A percentile compares a stretch with the other conserved stretches of the same genome.
phyloP scores from a whole-genome alignment of 495 filamentous ascomycete genomes.

The Aspergillus cristatus region DNA sequence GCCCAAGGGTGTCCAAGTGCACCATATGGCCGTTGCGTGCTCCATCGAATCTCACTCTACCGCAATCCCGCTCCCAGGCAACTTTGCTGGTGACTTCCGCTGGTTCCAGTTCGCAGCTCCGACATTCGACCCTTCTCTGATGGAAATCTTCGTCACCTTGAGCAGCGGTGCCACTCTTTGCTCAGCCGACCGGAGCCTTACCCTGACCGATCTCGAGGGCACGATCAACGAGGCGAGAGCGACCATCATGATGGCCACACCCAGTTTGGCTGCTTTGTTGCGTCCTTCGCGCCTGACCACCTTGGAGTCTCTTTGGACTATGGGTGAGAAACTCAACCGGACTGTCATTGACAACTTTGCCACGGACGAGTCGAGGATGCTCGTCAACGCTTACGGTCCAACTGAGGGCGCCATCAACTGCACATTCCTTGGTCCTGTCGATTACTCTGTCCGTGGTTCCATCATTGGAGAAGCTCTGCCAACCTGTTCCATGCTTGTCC shows the following conservation, averaged over 20 bases:
- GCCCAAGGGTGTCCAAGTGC: constrained; percentile 73
- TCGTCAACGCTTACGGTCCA: constrained; percentile 27
- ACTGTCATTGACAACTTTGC: constrained; percentile 20
- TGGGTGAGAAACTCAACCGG: constrained; percentile 23
- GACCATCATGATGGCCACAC: constrained; percentile 22
- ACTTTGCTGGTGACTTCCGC: constrained; percentile 53
- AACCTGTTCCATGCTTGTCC: constrained; percentile 19
- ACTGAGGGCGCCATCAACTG: constrained; percentile 27
- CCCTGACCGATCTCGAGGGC: constrained; percentile 15
- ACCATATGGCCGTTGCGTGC: constrained; percentile 63
- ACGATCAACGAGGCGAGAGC: constrained; percentile 18
- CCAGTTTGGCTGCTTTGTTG: constrained; percentile 21
- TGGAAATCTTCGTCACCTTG: constrained; percentile 76
- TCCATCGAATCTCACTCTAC: constrained; percentile 57
- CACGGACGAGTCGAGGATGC: constrained; percentile 1
- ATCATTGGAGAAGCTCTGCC: constrained; percentile 27
- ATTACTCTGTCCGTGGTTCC: constrained; percentile 15
- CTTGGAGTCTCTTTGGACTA: constrained; percentile 21
- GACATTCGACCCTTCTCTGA: constrained; percentile 76
- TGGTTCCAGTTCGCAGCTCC: constrained; percentile 77
- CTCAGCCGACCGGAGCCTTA: constrained; percentile 17
- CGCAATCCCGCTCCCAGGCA: constrained; percentile 27
- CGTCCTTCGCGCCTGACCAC: constrained; percentile 16
- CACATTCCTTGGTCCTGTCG: constrained; percentile 17
- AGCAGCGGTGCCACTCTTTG: constrained; percentile 54